phyloP scores from a whole-genome alignment of 164 flowering plant species.

The Echeveria elegans region DNA sequence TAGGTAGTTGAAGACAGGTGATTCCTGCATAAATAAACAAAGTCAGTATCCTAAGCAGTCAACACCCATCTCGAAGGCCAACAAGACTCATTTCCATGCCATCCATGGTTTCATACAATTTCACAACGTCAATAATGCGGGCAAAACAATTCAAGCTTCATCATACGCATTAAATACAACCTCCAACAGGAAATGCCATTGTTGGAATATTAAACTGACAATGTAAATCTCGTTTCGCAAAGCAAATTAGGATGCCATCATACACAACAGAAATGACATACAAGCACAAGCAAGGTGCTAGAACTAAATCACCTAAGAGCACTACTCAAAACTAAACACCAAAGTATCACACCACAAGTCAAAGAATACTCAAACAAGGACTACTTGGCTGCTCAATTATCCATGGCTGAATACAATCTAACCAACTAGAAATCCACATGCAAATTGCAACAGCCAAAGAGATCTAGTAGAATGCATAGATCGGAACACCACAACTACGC shows the following conservation, averaged over 20 bases:
- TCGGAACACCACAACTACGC: background rate
- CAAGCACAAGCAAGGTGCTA: no score
- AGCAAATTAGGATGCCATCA: no score
- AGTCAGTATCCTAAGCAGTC: background rate
- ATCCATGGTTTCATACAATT: background rate
- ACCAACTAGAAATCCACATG: background rate
- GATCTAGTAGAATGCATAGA: background rate
- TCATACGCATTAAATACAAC: background rate
- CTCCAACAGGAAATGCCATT: background rate
- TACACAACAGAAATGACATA: no score
- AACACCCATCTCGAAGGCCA: background rate
- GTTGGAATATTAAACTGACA: no score
- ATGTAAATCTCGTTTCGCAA: no score
- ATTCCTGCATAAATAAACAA: constrained; percentile 23
- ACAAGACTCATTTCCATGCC: background rate
- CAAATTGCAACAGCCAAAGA: background rate
- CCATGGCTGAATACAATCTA: background rate
- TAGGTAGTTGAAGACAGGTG: constrained; percentile 30
- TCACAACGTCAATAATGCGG: background rate
- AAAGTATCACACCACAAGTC: no score
- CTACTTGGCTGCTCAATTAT: background rate
- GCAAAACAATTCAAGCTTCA: background rate
- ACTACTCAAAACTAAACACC: no score
- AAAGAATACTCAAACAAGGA: background rate
- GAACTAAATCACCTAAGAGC: no score